Percentiles rank a stretch among this genome's conserved stretches.
Conservation (phyloP, 148 eudicot genomes). For the Rhododendron kiyosumense region DNA sequence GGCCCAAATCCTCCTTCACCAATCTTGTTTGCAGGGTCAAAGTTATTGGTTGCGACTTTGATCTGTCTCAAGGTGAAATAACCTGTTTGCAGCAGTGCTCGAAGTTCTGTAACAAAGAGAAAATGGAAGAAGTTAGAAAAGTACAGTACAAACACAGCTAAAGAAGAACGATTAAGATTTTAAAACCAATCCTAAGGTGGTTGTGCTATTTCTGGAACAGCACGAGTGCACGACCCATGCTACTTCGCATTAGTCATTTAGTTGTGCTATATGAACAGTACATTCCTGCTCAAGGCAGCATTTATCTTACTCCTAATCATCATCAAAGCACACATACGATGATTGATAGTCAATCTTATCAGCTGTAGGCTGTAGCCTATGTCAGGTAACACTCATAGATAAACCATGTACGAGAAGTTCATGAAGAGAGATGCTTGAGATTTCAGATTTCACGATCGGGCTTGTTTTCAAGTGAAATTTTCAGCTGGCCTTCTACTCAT, state of each 20-base stretch:
- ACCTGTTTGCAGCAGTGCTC: slow-evolving; percentile 36
- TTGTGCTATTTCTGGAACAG: neutral
- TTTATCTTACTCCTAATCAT: neutral
- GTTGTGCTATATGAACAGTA: neutral
- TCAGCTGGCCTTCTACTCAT: neutral
- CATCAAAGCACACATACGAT: too few species aligned
- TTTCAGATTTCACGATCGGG: neutral
- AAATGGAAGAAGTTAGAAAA: neutral
- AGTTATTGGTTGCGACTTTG: slow-evolving; percentile 45
- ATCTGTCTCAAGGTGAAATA: slow-evolving; percentile 39
- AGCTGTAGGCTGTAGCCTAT: neutral
- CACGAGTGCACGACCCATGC: neutral
- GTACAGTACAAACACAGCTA: neutral
- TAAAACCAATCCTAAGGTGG: too few species aligned
- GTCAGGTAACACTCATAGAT: neutral
- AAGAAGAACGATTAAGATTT: neutral
- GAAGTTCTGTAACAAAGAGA: slow-evolving; percentile 22
- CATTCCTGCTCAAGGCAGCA: neutral
- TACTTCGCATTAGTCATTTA: neutral
- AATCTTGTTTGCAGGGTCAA: slow-evolving; percentile 46
- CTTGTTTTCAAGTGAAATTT: neutral
- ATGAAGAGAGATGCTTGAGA: neutral
- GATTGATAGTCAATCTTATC: neutral
- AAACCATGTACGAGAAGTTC: neutral
- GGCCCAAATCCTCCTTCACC: slow-evolving; percentile 88